Conservation (phyloP, 768 basidiomycete genomes). For the Calocybe indica region DNA sequence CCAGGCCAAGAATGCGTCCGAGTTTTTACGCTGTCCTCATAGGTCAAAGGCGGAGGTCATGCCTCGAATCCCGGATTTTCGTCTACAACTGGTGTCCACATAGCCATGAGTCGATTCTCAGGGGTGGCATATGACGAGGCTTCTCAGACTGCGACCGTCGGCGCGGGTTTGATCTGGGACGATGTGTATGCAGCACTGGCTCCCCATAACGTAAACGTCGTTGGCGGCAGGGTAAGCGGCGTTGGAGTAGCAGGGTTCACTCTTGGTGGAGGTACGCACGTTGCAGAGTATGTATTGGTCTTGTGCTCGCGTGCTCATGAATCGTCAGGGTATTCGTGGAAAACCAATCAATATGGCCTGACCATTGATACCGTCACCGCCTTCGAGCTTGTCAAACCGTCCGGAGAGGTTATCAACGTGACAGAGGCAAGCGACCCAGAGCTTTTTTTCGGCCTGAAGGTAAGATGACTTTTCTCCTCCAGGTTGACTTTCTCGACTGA, state of each 20-base stretch:
- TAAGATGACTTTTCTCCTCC: constrained; percentile 2
- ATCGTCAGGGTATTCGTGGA: constrained; percentile 52
- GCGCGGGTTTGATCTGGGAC: constrained; percentile 57
- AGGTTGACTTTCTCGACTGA: background rate
- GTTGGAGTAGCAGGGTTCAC: constrained; percentile 56
- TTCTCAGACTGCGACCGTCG: constrained; percentile 34
- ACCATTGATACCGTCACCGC: constrained; percentile 50
- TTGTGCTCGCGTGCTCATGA: constrained; percentile 23
- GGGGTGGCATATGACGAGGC: constrained; percentile 34
- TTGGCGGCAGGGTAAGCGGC: constrained; percentile 54
- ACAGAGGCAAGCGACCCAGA: constrained; percentile 26
- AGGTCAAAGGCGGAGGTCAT: constrained; percentile 67
- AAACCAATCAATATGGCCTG: constrained; percentile 55
- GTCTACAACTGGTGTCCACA: constrained; percentile 55
- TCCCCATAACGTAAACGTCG: constrained; percentile 44
- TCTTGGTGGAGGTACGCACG: constrained; percentile 49
- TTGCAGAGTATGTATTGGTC: constrained; percentile 21
- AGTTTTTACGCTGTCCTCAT: background rate
- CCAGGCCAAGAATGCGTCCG: too few relatives aligned
- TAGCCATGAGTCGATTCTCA: constrained; percentile 46
- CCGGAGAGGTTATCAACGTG: constrained; percentile 35
- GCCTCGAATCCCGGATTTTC: constrained; percentile 49
- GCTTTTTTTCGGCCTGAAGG: constrained; percentile 39
- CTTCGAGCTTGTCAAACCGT: constrained; percentile 53
- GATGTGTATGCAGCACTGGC: constrained; percentile 50